phyloP scores from a whole-genome alignment of 2,329 filamentous ascomycete genomes.

The Davidsoniella neocaledoniae region DNA sequence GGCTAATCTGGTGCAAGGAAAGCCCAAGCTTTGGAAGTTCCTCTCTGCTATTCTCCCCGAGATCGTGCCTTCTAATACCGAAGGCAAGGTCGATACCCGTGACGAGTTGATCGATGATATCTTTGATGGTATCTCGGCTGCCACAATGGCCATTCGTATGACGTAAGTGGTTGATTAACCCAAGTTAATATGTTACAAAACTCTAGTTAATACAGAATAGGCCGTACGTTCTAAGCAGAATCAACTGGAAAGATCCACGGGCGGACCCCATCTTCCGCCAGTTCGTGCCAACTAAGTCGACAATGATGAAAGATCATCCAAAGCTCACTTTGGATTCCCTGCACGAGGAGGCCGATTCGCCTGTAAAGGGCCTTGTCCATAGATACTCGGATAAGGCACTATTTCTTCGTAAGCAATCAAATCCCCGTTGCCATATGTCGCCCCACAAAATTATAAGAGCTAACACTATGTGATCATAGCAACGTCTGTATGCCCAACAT shows the following conservation, averaged over 20 bases:
- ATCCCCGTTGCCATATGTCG: too few relatives aligned
- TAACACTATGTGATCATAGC: conserved; percentile 21
- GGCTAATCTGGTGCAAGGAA: conserved; percentile 32
- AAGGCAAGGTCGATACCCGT: conserved; percentile 16
- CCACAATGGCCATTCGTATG: conserved; percentile 43
- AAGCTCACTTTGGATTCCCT: conserved; percentile 39
- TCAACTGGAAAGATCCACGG: conserved; percentile 41
- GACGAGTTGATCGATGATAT: conserved; percentile 39
- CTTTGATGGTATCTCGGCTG: conserved; percentile 30
- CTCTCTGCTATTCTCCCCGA: conserved; percentile 33
- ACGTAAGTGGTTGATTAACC: conserved; percentile 23
- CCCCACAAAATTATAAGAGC: not conserved
- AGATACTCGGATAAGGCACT: conserved; percentile 47
- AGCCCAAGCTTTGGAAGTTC: conserved; percentile 30
- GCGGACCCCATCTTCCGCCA: conserved; percentile 43
- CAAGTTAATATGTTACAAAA: not conserved
- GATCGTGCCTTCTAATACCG: conserved; percentile 25
- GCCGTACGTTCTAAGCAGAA: conserved; percentile 40
- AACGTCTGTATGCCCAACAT: conserved; percentile 43
- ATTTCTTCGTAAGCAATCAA: conserved; percentile 33
- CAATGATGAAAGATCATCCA: conserved; percentile 36
- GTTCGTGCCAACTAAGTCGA: conserved; percentile 39
- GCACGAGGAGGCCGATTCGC: conserved; percentile 38
- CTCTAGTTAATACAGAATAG: conserved; percentile 15
- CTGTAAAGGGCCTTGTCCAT: conserved; percentile 41